Evolutionary conservation across 2,329 filamentous ascomycete genomes (phyloP), one percentile per base, ranked within the genome.

Genomic region (Colletotrichum filicis): DNA sequence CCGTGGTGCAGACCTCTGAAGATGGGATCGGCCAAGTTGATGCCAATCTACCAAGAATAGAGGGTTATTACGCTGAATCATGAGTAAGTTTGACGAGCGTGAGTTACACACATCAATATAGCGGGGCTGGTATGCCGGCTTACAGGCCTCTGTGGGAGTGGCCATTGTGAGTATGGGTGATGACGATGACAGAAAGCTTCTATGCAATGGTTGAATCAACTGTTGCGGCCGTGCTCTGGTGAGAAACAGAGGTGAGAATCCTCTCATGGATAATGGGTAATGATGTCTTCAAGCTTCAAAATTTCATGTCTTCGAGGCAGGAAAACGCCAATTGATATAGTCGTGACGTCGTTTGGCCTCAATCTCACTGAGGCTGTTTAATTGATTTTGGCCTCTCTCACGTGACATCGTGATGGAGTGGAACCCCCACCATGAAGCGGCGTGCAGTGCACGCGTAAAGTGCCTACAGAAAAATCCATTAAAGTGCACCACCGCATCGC

Each of bases 1-100:
- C 94, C 94, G 79, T 97, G 92, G 80, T 98, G 97, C 55, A 90
- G 84, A 63, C 97, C 97, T 59, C 91, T 90, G 82, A 96, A 99
- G 73, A 98, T 94, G 65, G 94, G 94, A 79, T 99, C 97, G 66
- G 95, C 94, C 68, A 99, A 89, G 82, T 99, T 99, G 87, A 99
- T 98, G 71, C 96, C 97, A 79, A 99, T 92, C 91, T 92, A 80
- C 75, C 78, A 68, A 52, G 37, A 53, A 19, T 49, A 12, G 14
- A 16, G 46, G 11, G 68, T 77, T 37, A 77, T 75, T 22, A 66
- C 14, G 56, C 66, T n/a, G 61, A 49, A 53, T n/a, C n/a, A n/a
- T 61, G 22, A 6, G 12, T 8, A 42, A 2, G 12, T 24, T 32
- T 32, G 32, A 14, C 22, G 19, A 32, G 73, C 22, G 46, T 46